Evolutionary conservation across 805 yeast genomes (phyloP).

Genomic region (Yamadazyma tumulicola): DNA sequence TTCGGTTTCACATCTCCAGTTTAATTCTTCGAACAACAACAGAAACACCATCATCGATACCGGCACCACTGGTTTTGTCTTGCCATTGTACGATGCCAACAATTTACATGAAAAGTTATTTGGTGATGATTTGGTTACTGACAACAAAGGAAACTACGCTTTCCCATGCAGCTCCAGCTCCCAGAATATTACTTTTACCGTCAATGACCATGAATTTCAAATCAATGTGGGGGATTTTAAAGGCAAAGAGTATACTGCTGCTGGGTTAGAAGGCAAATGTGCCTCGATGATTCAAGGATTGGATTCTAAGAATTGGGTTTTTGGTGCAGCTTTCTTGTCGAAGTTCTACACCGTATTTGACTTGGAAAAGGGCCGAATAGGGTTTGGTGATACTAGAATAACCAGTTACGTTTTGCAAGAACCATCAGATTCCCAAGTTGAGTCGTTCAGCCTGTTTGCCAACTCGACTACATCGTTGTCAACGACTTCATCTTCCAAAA

Average conservation of each 20-base stretch:
- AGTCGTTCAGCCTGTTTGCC: background rate
- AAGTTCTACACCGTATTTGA: conserved; percentile 58
- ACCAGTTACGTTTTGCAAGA: conserved; percentile 9
- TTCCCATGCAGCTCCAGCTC: conserved; percentile 51
- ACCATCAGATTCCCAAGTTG: too few species aligned
- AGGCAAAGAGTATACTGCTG: conserved; percentile 43
- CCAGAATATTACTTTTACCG: conserved; percentile 31
- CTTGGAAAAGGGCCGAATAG: conserved; percentile 45
- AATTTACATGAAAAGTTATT: conserved; percentile 43
- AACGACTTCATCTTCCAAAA: background rate
- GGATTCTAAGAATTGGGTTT: conserved; percentile 46
- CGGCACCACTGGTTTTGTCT: conserved; percentile 61
- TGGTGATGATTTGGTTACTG: conserved; percentile 48
- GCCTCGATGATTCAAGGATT: conserved; percentile 63
- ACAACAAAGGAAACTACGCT: conserved; percentile 57
- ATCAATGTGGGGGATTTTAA: conserved; percentile 41
- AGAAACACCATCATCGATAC: conserved; percentile 56
- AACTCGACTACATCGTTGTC: background rate
- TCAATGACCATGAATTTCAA: conserved; percentile 46
- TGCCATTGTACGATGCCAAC: conserved; percentile 54
- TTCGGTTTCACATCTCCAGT: conserved; percentile 1
- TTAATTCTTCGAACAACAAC: conserved; percentile 15
- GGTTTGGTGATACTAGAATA: conserved; percentile 37
- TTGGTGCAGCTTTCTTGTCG: conserved; percentile 61
- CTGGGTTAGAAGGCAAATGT: conserved; percentile 47